Base-by-base conservation (phyloP, 2,329 filamentous ascomycete species). In the Botrytis hyacinthi region DNA sequence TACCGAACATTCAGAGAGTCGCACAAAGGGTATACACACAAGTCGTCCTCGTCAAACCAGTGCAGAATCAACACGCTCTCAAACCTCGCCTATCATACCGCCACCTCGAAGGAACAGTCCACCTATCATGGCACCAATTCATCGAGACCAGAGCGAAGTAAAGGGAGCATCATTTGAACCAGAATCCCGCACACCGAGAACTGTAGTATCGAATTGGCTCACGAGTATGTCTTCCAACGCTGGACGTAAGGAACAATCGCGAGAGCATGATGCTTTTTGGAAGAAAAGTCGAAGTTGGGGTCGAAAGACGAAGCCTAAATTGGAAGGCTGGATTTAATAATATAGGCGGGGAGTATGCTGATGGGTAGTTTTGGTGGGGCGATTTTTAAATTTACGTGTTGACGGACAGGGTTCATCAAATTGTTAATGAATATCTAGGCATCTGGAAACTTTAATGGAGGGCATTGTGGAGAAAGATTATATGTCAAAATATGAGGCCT, bases 261-360 rank as follows among this genome's bases (percentile, higher is more conserved):
- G 70, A 22, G 70, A 72, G n/a, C 44, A 72, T 40, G 48, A 67
- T 18, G 48, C 26, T 26, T 62, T 37, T 22, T 63, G 54, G 57
- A 72, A 59, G 29, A 71, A 71, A 42, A 44, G 29, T 51, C 60
- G 70, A 4, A 72, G 44, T 35, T 72, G 70, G 70, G 70, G 70
- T 44, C n/a, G 70, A 6, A 72, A 59, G n/a, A 51, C 48, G 22
- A 66, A 66, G 26, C 48, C 61, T 32, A 57, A 72, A 44, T 26
- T 44, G 37, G 69, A 71, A 48, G 48, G 51, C 7, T 67, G 70
- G 70, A 72, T 66, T 57, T 67, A n/a, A 46, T 35, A 4, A 37
- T 37, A 4, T 22, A 26, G 29, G 22, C 57, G 10, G 54, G n/a
- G 46, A 67, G 22, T 3, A 20, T 16, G 18, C n/a, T 37, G n/a